phyloP scores from a whole-genome alignment of 139 green algal genomes.

The Micractinium conductrix region DNA sequence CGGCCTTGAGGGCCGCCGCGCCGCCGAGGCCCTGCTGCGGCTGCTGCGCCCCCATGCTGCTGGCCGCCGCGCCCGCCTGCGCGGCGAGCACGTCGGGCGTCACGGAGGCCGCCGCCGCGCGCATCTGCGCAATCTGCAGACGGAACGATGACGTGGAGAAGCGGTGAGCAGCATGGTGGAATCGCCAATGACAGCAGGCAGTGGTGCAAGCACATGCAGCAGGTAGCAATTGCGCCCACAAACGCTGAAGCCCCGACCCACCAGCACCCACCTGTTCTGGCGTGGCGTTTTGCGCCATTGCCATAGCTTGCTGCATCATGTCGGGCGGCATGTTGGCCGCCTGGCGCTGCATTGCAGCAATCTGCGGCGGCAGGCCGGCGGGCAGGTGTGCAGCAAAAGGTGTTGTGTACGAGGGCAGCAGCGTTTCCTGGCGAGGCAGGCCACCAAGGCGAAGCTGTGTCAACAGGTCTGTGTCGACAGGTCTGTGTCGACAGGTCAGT shows the following conservation, averaged over 20 bases:
- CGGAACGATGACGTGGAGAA: too few relatives aligned
- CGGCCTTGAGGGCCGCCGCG: slow-evolving; percentile 34
- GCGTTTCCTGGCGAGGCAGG: too few relatives aligned
- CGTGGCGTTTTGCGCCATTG: slow-evolving; percentile 19
- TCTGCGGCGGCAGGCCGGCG: not conserved
- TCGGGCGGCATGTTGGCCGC: slow-evolving; percentile 39
- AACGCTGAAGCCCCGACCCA: too few relatives aligned
- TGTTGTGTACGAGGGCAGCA: too few relatives aligned
- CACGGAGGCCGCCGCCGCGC: slow-evolving; percentile 12
- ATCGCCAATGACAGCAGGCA: too few relatives aligned
- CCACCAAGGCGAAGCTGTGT: too few relatives aligned
- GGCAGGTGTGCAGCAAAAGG: not conserved
- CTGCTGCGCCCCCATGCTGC: not conserved
- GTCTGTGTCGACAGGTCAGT: too few relatives aligned
- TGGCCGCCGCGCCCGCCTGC: not conserved
- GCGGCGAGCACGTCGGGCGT: slow-evolving; percentile 9
- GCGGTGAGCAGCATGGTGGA: too few relatives aligned
- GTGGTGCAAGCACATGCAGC: too few relatives aligned
- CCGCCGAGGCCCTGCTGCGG: slow-evolving; percentile 24
- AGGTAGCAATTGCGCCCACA: too few relatives aligned
- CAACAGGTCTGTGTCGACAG: too few relatives aligned
- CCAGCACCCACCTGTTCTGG: too few relatives aligned
- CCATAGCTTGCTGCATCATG: slow-evolving; percentile 50
- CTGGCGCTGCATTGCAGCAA: slow-evolving; percentile 50
- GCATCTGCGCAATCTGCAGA: slow-evolving; percentile 27